Conservation (phyloP, 345 rosid genomes). For the Kandelia obovata region DNA sequence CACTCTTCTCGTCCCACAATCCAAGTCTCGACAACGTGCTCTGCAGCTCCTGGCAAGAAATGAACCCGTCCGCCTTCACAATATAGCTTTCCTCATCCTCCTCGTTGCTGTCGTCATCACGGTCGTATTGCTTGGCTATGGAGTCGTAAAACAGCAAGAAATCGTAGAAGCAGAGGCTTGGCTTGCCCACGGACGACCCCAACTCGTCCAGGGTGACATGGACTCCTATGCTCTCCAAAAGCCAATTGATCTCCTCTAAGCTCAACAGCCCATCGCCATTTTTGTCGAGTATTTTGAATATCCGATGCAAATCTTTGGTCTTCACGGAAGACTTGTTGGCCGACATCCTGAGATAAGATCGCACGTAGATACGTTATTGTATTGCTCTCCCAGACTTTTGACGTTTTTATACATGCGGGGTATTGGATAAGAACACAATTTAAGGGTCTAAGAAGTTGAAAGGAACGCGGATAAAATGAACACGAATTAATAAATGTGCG, state of each 20-base stretch:
- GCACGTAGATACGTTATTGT: no score
- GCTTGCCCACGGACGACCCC: slow-evolving; percentile 54
- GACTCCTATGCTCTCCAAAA: slow-evolving; percentile 49
- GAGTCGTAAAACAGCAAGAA: slow-evolving; percentile 54
- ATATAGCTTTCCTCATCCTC: slow-evolving; percentile 24
- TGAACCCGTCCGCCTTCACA: slow-evolving; percentile 66
- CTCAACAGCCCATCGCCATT: slow-evolving; percentile 63
- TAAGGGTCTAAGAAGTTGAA: no score
- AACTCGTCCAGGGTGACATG: slow-evolving; percentile 42
- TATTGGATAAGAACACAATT: no score
- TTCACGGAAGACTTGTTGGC: slow-evolving; percentile 38
- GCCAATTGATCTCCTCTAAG: slow-evolving; percentile 69
- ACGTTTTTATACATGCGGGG: no score
- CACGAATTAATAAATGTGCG: no score
- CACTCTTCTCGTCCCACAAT: slow-evolving; percentile 51
- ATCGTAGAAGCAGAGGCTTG: slow-evolving; percentile 49
- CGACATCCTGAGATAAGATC: neutral
- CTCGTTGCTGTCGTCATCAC: neutral
- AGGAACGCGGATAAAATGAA: no score
- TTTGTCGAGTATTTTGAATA: slow-evolving; percentile 65
- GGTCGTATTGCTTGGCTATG: slow-evolving; percentile 25
- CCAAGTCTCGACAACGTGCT: slow-evolving; percentile 60
- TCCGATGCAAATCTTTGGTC: slow-evolving; percentile 46
- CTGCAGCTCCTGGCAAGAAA: slow-evolving; percentile 66
- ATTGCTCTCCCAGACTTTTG: neutral